phyloP scores from a whole-genome alignment of 108 stramenopile genomes.

The Cyclotella atomus region DNA sequence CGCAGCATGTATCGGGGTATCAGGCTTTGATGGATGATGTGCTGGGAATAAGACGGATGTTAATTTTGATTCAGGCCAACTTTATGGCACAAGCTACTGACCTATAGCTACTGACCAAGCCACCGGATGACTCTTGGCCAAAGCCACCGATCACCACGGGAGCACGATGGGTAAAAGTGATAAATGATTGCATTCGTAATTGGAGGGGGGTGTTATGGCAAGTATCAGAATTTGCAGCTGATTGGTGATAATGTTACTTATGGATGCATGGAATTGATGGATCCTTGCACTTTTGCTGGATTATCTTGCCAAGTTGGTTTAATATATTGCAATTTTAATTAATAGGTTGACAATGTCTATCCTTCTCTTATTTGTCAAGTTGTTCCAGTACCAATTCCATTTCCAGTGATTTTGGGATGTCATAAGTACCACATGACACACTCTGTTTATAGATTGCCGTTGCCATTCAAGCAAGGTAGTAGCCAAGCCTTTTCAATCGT shows the following conservation, averaged over 20 bases:
- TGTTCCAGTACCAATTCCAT: too few species aligned
- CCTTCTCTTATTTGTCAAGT: too few species aligned
- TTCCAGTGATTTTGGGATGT: too few species aligned
- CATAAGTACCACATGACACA: too few species aligned
- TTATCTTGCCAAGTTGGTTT: constrained; percentile 74
- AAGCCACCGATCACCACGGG: constrained; percentile 89
- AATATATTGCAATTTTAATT: too few species aligned
- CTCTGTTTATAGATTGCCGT: too few species aligned
- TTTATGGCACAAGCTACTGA: constrained; percentile 91
- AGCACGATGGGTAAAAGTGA: constrained; percentile 83
- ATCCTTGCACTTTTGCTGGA: constrained; percentile 81
- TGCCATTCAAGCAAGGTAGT: too few species aligned
- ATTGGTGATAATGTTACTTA: constrained; percentile 83
- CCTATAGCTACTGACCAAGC: constrained; percentile 92
- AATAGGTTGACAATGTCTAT: too few species aligned
- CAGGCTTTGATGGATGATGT: constrained; percentile 97
- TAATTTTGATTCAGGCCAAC: constrained; percentile 87
- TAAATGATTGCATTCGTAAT: constrained; percentile 96
- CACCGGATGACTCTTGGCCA: constrained; percentile 90
- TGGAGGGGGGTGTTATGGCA: constrained; percentile 96
- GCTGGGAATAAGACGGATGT: constrained; percentile 92
- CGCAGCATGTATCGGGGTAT: constrained; percentile 94
- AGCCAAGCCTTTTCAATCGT: too few species aligned
- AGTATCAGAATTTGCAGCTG: constrained; percentile 98
- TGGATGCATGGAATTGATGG: constrained; percentile 92